phyloP scores from a whole-genome alignment of 768 basidiomycete species.

The Cystoderma amianthinum region DNA sequence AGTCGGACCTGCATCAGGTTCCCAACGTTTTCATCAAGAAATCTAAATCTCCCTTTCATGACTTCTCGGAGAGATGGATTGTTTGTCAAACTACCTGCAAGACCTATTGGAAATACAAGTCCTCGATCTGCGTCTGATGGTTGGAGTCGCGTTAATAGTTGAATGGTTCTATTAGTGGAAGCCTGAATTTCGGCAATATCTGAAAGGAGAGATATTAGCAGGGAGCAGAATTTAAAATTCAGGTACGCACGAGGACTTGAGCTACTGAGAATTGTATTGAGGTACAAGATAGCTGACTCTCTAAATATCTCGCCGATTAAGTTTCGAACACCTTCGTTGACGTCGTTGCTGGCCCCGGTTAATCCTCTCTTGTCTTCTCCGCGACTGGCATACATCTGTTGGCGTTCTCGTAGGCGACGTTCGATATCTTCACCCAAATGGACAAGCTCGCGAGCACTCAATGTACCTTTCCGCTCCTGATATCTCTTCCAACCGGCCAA shows the following conservation, averaged over 20 bases:
- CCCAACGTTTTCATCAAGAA: slow-evolving; percentile 50
- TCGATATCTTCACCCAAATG: slow-evolving; percentile 69
- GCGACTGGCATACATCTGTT: slow-evolving; percentile 21
- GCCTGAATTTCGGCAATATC: slow-evolving; percentile 66
- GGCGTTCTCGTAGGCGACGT: slow-evolving; percentile 46
- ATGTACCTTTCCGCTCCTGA: slow-evolving; percentile 54
- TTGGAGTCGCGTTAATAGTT: slow-evolving; percentile 45
- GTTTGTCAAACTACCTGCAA: slow-evolving; percentile 71
- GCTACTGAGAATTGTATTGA: slow-evolving; percentile 67
- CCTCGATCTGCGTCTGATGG: slow-evolving; percentile 58
- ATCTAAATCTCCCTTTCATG: slow-evolving; percentile 49
- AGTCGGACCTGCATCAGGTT: slow-evolving; percentile 51
- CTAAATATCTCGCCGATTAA: slow-evolving; percentile 52
- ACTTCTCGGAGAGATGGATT: slow-evolving; percentile 50
- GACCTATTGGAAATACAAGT: slow-evolving; percentile 65
- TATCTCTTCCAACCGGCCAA: slow-evolving; percentile 71
- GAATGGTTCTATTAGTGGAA: slow-evolving; percentile 48
- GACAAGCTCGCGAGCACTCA: slow-evolving; percentile 72
- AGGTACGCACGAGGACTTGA: slow-evolving; percentile 55
- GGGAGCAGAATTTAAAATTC: not conserved
- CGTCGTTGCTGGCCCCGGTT: slow-evolving; percentile 22
- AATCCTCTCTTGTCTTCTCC: slow-evolving; percentile 22
- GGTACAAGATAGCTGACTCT: slow-evolving; percentile 59
- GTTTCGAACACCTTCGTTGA: slow-evolving; percentile 38
- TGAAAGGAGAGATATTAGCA: slow-evolving; percentile 16